phyloP scores from a whole-genome alignment of 2,329 filamentous ascomycete species.

The Fusarium euwallaceae region DNA sequence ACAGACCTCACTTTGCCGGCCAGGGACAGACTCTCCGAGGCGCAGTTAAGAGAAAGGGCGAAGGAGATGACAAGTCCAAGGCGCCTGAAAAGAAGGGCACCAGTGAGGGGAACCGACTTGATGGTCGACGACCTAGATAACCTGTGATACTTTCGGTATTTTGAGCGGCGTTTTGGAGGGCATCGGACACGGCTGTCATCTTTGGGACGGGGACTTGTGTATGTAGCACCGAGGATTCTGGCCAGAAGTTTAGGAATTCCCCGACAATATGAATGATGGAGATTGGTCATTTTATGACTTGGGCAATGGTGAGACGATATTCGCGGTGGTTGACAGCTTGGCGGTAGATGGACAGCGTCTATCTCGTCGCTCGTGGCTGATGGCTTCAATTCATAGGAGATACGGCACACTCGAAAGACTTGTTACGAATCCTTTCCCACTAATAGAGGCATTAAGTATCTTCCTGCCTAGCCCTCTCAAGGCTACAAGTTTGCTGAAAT shows the following conservation, averaged over 20 bases:
- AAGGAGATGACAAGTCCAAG: constrained; percentile 62
- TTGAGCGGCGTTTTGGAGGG: constrained; percentile 44
- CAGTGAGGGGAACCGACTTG: constrained; percentile 59
- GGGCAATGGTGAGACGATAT: not conserved
- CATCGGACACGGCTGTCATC: constrained; percentile 6
- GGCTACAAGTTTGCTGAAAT: not conserved
- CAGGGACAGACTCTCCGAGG: constrained; percentile 84
- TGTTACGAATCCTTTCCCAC: not conserved
- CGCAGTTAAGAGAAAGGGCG: constrained; percentile 78
- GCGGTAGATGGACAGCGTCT: not conserved
- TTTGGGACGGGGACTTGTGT: constrained; percentile 2
- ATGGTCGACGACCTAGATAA: constrained; percentile 55
- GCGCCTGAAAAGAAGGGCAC: constrained; percentile 61
- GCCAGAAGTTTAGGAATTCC: constrained; percentile 3
- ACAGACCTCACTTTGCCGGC: constrained; percentile 83
- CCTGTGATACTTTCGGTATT: constrained; percentile 9
- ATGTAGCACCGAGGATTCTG: not conserved
- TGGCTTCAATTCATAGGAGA: not conserved
- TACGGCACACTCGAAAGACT: not conserved
- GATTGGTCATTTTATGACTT: not conserved
- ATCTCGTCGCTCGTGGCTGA: not conserved
- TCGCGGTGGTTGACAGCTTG: not conserved
- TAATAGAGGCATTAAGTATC: not conserved
- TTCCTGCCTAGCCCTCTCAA: not conserved
- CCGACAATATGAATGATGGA: not conserved